Conservation (phyloP, 495 filamentous ascomycete species). For the Parathielavia hyrcaniae region DNA sequence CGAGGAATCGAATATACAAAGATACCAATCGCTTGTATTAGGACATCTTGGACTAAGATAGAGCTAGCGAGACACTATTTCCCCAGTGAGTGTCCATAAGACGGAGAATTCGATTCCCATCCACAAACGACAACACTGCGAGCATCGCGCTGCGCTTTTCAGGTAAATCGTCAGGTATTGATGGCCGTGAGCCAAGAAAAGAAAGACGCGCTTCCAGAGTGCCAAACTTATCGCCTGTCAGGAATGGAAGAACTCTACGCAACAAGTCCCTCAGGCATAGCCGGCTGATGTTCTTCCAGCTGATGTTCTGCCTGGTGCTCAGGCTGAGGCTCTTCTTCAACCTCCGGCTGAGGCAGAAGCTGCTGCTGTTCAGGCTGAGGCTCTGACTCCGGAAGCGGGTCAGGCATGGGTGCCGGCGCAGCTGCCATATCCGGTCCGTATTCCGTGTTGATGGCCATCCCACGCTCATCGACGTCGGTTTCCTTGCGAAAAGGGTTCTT, state of each 20-base stretch:
- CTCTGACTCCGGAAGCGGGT: background rate
- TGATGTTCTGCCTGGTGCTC: background rate
- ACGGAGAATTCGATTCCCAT: too few species aligned
- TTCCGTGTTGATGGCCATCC: slow-evolving; percentile 31
- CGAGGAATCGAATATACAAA: too few species aligned
- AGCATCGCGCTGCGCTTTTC: too few species aligned
- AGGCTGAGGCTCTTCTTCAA: background rate
- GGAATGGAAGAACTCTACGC: background rate
- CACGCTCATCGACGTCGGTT: slow-evolving; percentile 33
- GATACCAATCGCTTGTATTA: too few species aligned
- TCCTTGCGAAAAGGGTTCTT: slow-evolving; percentile 45
- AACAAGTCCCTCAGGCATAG: background rate
- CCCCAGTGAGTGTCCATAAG: too few species aligned
- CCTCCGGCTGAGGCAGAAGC: background rate
- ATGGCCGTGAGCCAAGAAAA: background rate
- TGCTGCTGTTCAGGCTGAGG: slow-evolving; percentile 9
- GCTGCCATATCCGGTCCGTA: background rate
- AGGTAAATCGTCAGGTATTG: background rate
- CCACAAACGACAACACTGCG: too few species aligned
- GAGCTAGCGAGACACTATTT: too few species aligned
- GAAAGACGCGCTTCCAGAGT: too few species aligned
- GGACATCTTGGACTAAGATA: too few species aligned
- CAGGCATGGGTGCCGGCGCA: background rate
- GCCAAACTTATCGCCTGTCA: background rate
- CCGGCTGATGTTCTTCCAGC: slow-evolving; percentile 1